phyloP scores from a whole-genome alignment of 306 rosid species.

The Begonia loranthoides region DNA sequence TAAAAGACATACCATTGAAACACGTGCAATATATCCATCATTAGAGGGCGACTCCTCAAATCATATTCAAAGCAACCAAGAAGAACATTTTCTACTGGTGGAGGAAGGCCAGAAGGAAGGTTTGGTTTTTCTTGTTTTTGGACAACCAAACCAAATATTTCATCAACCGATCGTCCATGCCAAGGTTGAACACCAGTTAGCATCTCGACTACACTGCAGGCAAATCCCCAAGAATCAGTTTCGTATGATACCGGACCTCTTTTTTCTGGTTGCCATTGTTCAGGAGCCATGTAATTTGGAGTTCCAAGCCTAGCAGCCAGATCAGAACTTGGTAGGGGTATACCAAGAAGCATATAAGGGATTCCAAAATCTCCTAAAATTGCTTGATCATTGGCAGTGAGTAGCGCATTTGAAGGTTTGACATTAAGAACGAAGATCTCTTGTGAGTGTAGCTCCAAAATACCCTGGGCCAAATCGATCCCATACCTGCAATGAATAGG shows the following conservation, averaged over 20 bases:
- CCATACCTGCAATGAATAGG: constrained; percentile 61
- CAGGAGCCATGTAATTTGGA: constrained; percentile 96
- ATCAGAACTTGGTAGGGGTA: constrained; percentile 41
- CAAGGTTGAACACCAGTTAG: constrained; percentile 80
- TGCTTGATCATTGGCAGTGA: constrained; percentile 54
- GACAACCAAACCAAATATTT: constrained; percentile 43
- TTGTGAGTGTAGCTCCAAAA: constrained; percentile 57
- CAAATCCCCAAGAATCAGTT: constrained; percentile 96
- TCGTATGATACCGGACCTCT: constrained; percentile 84
- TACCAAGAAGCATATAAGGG: constrained; percentile 58
- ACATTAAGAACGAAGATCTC: constrained; percentile 66
- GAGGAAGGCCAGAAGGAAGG: constrained; percentile 79
- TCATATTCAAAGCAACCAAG: constrained; percentile 87
- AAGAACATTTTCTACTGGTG: constrained; percentile 55
- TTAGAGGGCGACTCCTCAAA: constrained; percentile 70
- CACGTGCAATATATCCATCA: constrained; percentile 48
- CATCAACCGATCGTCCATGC: constrained; percentile 56
- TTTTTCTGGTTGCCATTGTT: constrained; percentile 83
- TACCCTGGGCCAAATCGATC: constrained; percentile 49
- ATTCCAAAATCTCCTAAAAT: constrained; percentile 78
- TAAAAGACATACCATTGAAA: constrained; percentile 47
- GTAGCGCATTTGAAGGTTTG: constrained; percentile 64
- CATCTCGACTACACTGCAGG: constrained; percentile 80
- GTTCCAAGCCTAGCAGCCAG: constrained; percentile 66
- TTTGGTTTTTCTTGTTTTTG: constrained; percentile 63